Conservation (phyloP, 2,329 filamentous ascomycete genomes). For the Talaromyces verruculosus region DNA sequence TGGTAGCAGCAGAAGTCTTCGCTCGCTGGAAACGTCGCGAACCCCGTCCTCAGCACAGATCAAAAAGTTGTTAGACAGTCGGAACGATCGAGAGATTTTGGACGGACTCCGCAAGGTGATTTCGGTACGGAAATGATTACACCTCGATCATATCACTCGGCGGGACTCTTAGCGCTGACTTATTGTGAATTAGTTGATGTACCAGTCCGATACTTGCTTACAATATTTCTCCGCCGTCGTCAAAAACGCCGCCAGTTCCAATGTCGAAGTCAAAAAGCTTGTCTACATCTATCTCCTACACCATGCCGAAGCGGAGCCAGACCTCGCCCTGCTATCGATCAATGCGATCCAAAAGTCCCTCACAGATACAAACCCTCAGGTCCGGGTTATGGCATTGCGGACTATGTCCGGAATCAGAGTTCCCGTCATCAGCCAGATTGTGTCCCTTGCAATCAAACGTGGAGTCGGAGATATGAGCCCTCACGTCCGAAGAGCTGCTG, state of each 20-base stretch:
- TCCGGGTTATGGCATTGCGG: slow-evolving; percentile 85
- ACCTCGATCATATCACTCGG: too few species aligned
- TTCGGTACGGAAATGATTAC: slow-evolving; percentile 57
- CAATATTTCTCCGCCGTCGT: slow-evolving; percentile 97
- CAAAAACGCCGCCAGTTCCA: slow-evolving; percentile 94
- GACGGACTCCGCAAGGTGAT: slow-evolving; percentile 88
- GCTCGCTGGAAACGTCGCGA: slow-evolving; percentile 60
- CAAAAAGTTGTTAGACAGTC: slow-evolving; percentile 91
- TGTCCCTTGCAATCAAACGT: slow-evolving; percentile 92
- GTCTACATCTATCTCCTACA: slow-evolving; percentile 98
- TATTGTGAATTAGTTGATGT: slow-evolving; percentile 73
- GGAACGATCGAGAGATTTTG: slow-evolving; percentile 87
- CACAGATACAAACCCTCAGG: slow-evolving; percentile 85
- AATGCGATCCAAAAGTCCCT: slow-evolving; percentile 98
- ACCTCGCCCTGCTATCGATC: slow-evolving; percentile 92
- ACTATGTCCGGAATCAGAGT: slow-evolving; percentile 98
- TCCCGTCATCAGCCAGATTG: slow-evolving; percentile 95
- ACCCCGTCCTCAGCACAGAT: slow-evolving; percentile 78
- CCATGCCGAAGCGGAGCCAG: slow-evolving; percentile 93
- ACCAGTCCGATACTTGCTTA: slow-evolving; percentile 80
- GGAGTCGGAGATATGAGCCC: slow-evolving; percentile 93
- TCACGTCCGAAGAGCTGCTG: slow-evolving; percentile 86
- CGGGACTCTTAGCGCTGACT: not conserved
- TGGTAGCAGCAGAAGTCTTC: slow-evolving; percentile 54
- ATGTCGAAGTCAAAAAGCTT: slow-evolving; percentile 93